Evolutionary conservation across 139 green algal genomes (phyloP).

Genomic region (Chlorella sp.): DNA sequence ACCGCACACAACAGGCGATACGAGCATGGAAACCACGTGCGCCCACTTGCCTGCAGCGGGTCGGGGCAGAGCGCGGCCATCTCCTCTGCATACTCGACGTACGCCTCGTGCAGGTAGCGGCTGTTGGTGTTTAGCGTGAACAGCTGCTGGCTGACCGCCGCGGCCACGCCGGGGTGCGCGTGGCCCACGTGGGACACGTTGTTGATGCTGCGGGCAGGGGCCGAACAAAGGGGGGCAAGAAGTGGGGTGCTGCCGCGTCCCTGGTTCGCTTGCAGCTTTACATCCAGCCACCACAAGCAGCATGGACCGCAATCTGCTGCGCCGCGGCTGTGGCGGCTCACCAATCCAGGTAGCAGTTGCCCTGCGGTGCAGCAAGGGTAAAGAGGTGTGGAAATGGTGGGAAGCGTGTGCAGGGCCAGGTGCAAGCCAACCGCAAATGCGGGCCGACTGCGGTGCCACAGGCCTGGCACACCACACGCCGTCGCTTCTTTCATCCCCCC

Average conservation of each 20-base stretch:
- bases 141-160: constrained; percentile 63
- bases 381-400: neutral
- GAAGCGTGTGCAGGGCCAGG: neutral
- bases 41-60: constrained; percentile 40
- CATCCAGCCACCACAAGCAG: too few relatives aligned
- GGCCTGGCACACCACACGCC: neutral
- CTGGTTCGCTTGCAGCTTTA: too few relatives aligned
- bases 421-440: neutral
- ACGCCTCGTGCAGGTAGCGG: constrained; percentile 70
- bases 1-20: neutral
- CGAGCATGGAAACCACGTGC: too few relatives aligned
- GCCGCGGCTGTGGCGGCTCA: too few relatives aligned
- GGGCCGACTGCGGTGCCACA: too few relatives aligned
- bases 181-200: constrained; percentile 89
- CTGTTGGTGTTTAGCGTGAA: constrained; percentile 72
- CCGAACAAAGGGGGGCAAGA: too few relatives aligned
- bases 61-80: constrained; percentile 66
- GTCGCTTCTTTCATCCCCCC: neutral
- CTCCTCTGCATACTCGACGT: constrained; percentile 47
- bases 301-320: too few relatives aligned
- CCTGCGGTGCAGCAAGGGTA: neutral
- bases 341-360: constrained; percentile 72
- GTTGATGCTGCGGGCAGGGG: constrained; percentile 71
- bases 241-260: too few relatives aligned
- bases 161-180: constrained; percentile 67